Conservation (phyloP, 176 grass and related monocot species). For the Themeda triandra region DNA sequence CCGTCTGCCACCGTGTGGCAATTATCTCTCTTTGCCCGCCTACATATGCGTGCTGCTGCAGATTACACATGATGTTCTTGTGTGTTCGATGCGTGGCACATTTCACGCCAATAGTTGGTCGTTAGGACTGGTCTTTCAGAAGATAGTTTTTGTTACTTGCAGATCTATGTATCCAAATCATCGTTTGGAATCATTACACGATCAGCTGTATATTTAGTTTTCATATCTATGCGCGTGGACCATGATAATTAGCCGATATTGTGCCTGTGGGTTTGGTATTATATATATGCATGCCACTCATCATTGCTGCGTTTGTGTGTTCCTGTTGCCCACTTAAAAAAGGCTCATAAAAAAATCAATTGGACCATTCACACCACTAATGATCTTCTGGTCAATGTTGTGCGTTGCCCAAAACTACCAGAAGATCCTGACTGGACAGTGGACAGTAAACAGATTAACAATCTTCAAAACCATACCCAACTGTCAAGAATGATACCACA, state of each 20-base stretch:
- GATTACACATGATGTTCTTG: background rate
- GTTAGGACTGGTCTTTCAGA: background rate
- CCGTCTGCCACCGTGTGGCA: too few relatives aligned
- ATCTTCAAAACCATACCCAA: too few relatives aligned
- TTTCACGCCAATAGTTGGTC: background rate
- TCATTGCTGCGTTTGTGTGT: background rate
- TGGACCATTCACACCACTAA: background rate
- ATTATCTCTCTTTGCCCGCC: too few relatives aligned
- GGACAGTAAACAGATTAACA: too few relatives aligned
- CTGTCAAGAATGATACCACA: too few relatives aligned
- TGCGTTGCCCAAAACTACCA: background rate
- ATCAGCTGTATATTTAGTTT: background rate
- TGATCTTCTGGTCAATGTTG: background rate
- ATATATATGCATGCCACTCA: background rate
- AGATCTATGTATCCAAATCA: background rate
- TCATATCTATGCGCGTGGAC: background rate
- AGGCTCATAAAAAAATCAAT: background rate
- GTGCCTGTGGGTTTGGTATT: background rate
- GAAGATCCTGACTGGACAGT: too few relatives aligned
- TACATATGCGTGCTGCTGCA: too few relatives aligned
- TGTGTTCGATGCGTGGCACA: background rate
- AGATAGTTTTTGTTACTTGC: background rate
- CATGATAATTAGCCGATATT: background rate
- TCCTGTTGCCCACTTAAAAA: background rate
- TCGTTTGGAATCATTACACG: background rate